Percentiles rank a stretch among this genome's conserved stretches.
Conservation (phyloP, 176 grass and related monocot genomes). For the Oryza glumipatula region DNA sequence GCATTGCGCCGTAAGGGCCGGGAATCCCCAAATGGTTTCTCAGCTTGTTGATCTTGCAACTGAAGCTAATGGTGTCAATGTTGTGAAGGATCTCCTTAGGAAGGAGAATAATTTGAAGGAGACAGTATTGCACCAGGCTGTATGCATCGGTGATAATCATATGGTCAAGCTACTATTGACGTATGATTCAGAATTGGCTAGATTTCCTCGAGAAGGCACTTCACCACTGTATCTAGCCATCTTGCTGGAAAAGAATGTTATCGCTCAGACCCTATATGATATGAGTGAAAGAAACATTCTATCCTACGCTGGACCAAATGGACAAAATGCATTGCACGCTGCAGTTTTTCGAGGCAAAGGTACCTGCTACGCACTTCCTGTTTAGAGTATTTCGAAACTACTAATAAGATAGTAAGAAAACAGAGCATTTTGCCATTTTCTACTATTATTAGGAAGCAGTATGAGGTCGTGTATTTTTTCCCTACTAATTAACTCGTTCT, state of each 20-base stretch:
- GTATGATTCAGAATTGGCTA: not conserved
- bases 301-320: not conserved
- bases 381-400: too few species aligned
- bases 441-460: too few species aligned
- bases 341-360: not conserved
- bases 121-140: not conserved
- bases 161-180: not conserved
- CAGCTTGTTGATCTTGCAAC: not conserved
- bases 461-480: too few species aligned
- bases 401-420: too few species aligned
- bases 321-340: slow-evolving; percentile 5
- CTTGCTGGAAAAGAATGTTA: not conserved
- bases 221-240: not conserved
- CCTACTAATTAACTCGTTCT: too few species aligned
- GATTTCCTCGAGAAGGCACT: not conserved
- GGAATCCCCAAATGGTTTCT: not conserved
- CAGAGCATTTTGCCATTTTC: too few species aligned
- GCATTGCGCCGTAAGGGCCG: not conserved
- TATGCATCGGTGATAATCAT: not conserved
- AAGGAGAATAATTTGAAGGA: not conserved
- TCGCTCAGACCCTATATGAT: not conserved
- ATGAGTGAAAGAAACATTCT: not conserved
- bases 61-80: not conserved
- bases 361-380: not conserved
- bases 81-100: not conserved